Evolutionary conservation across 2,329 filamentous ascomycete species (phyloP).

Genomic region (Stagonosporopsis chrysanthemi): DNA sequence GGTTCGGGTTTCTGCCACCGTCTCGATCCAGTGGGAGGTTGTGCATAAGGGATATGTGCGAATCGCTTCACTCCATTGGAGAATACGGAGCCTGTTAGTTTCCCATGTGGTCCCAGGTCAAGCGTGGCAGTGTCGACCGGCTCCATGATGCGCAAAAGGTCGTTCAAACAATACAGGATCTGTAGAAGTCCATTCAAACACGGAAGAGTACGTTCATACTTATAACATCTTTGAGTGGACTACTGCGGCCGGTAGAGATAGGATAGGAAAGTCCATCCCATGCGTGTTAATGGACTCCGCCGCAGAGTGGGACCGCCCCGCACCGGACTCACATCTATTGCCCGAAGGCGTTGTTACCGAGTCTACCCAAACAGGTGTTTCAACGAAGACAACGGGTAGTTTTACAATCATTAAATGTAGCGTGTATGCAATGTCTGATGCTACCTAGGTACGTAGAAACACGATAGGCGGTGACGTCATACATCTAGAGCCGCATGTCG

Average conservation of each 20-base stretch:
- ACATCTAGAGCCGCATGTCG: not conserved
- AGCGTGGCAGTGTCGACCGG: conserved; percentile 4
- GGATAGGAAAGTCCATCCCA: conserved; percentile 8
- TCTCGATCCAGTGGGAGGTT: conserved; percentile 5
- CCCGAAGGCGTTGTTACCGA: not conserved
- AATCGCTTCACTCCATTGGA: conserved; percentile 14
- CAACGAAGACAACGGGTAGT: not conserved
- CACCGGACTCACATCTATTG: conserved; percentile 6
- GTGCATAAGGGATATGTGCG: conserved; percentile 11
- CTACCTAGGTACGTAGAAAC: not conserved
- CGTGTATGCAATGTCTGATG: not conserved
- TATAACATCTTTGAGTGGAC: not conserved
- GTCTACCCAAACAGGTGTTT: not conserved
- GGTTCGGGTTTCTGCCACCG: conserved; percentile 12
- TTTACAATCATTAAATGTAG: not conserved
- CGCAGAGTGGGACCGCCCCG: conserved; percentile 6
- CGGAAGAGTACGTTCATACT: not conserved
- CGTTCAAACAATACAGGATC: not conserved
- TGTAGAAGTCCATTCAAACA: not conserved
- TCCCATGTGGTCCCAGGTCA: conserved; percentile 13
- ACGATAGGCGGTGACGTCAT: not conserved
- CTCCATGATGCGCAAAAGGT: not conserved
- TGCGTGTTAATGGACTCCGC: conserved; percentile 3
- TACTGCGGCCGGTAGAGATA: not conserved
- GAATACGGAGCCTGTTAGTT: conserved; percentile 2